Evolutionary conservation across 2,329 filamentous ascomycete species (phyloP).

Genomic region (Alternaria novae-zelandiae): DNA sequence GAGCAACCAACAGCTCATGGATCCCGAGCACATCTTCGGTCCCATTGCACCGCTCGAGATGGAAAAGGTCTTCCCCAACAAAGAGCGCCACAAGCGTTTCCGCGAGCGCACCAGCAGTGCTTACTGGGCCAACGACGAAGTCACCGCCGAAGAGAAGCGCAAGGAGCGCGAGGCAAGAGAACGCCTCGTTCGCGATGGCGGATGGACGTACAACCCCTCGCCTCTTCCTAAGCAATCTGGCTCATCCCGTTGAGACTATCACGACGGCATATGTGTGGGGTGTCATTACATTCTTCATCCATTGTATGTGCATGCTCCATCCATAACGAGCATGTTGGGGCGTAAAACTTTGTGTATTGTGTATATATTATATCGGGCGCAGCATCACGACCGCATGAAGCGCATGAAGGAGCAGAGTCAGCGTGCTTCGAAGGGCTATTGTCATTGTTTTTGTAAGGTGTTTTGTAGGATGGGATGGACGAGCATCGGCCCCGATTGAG

Average conservation of each 20-base stretch:
- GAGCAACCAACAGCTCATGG: conserved; percentile 80
- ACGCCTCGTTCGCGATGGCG: conserved; percentile 79
- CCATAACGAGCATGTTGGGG: background rate
- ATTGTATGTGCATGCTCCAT: background rate
- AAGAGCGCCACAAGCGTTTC: conserved; percentile 87
- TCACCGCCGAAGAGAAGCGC: conserved; percentile 87
- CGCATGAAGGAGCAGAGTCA: background rate
- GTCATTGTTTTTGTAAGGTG: background rate
- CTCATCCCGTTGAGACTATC: conserved; percentile 15
- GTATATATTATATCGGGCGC: background rate
- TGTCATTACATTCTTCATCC: background rate
- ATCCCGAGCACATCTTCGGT: conserved; percentile 86
- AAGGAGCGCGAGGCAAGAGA: conserved; percentile 81
- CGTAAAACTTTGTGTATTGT: background rate
- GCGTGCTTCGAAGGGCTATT: background rate
- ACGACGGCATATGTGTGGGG: background rate
- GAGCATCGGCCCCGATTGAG: background rate
- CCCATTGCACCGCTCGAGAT: conserved; percentile 87
- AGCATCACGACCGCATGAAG: background rate
- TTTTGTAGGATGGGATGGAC: background rate
- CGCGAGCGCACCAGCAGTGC: conserved; percentile 90
- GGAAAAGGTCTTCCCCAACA: conserved; percentile 85
- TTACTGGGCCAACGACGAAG: conserved; percentile 84
- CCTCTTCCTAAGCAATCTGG: conserved; percentile 33
- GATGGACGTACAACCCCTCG: conserved; percentile 64